A percentile compares a stretch with the other conserved stretches of the same genome.
Conservation (phyloP, 1,284 basidiomycete genomes). For the Boletellus sp. region DNA sequence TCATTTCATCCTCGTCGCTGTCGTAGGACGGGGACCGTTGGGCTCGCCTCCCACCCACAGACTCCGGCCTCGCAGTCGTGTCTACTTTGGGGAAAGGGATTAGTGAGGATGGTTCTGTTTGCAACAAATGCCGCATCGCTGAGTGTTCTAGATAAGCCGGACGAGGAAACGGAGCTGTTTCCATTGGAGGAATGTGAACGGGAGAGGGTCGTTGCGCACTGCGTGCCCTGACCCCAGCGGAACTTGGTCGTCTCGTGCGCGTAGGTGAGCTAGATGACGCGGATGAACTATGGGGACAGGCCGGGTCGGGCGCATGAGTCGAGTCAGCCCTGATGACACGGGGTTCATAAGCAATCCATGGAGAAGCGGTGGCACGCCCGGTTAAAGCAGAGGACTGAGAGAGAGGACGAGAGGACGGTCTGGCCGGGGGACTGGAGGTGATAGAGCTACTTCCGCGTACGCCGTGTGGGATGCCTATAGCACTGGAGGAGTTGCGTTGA, state of each 20-base stretch:
- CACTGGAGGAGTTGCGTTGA: conserved; percentile 28
- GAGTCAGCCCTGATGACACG: conserved; percentile 57
- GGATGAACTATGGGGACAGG: conserved; percentile 33
- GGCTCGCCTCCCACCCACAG: conserved; percentile 17
- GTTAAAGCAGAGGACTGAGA: conserved; percentile 21
- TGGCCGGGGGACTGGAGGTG: conserved; percentile 37
- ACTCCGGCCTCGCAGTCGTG: conserved; percentile 20
- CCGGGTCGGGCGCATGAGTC: conserved; percentile 36
- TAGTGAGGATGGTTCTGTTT: conserved; percentile 51
- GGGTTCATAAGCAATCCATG: conserved; percentile 50
- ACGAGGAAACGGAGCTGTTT: conserved; percentile 47
- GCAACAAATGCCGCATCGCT: conserved; percentile 62
- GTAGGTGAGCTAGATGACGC: conserved; percentile 36
- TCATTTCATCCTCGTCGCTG: conserved; percentile 62
- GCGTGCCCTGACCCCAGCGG: conserved; percentile 35
- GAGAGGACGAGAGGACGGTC: conserved; percentile 39
- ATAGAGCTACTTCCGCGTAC: conserved; percentile 33
- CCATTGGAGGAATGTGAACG: conserved; percentile 13
- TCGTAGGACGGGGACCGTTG: conserved; percentile 40
- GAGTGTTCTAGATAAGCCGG: conserved; percentile 75
- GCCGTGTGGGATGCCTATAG: conserved; percentile 34
- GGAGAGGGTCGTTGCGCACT: conserved; percentile 30
- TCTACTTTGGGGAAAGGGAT: conserved; percentile 40
- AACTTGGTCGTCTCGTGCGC: conserved; percentile 46
- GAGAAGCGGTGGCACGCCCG: conserved; percentile 21